Conservation (phyloP, 495 filamentous ascomycete genomes). For the Xylaria cubensis region DNA sequence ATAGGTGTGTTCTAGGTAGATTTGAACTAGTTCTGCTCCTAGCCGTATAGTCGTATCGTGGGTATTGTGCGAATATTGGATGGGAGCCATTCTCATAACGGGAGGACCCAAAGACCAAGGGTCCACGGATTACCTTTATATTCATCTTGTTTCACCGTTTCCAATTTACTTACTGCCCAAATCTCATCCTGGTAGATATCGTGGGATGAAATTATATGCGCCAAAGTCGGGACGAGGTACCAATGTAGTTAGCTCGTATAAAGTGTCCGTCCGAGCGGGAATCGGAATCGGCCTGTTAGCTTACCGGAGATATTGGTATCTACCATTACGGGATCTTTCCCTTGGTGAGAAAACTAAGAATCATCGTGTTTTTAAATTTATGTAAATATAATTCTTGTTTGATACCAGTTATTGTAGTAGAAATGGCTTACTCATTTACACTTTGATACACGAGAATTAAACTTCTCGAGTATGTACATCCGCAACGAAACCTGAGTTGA, state of each 20-base stretch:
- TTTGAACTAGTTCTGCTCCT: background rate
- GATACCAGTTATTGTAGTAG: background rate
- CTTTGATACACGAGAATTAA: background rate
- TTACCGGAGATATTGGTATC: background rate
- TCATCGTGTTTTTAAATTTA: background rate
- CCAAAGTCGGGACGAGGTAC: background rate
- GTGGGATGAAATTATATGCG: background rate
- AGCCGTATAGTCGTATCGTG: background rate
- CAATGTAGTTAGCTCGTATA: background rate
- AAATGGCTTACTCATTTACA: background rate
- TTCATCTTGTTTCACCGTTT: background rate
- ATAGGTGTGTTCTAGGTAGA: background rate
- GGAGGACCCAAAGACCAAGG: background rate
- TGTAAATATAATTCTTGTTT: background rate
- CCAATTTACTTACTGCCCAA: background rate
- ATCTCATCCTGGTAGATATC: background rate
- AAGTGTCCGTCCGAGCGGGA: background rate
- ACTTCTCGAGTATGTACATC: background rate
- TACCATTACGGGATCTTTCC: background rate
- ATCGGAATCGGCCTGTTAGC: background rate
- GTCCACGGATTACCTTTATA: background rate
- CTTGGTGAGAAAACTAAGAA: background rate
- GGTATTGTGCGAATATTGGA: background rate
- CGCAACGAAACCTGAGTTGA: background rate
- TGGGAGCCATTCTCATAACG: background rate